phyloP scores from a whole-genome alignment of 306 rosid species.

The Citrullus amarus region DNA sequence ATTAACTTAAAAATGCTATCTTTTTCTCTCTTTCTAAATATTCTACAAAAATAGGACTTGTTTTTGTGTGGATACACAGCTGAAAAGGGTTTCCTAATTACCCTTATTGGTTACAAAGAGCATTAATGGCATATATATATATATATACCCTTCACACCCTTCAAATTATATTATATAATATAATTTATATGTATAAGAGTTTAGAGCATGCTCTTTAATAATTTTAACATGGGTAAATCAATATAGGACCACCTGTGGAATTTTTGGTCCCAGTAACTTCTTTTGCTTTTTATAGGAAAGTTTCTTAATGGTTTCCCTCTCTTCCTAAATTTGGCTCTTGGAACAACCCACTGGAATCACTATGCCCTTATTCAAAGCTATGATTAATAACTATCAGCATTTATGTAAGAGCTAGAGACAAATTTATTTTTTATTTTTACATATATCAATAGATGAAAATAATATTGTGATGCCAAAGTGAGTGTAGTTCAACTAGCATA shows the following conservation, averaged over 20 bases:
- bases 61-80: not conserved
- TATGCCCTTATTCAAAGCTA: not conserved
- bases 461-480: too few species aligned
- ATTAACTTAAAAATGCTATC: not conserved
- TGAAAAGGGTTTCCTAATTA: not conserved
- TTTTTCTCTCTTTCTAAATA: not conserved
- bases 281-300: not conserved
- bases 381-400: not conserved
- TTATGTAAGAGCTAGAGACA: not conserved
- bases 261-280: not conserved
- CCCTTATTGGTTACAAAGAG: not conserved
- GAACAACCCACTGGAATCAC: not conserved
- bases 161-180: not conserved
- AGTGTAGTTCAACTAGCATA: too few species aligned
- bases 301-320: not conserved
- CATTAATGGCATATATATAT: not conserved
- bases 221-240: not conserved
- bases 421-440: too few species aligned
- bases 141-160: not conserved
- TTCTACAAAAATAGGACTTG: not conserved
- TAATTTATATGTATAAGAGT: not conserved
- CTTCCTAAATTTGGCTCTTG: not conserved
- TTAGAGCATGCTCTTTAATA: not conserved
- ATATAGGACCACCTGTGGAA: conserved; percentile 7
- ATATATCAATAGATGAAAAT: too few species aligned